These are phyloP conservation scores for Komagataella pastoris DNA, from an alignment of 805 yeast genomes.

Conservation along the genomic window DNA sequence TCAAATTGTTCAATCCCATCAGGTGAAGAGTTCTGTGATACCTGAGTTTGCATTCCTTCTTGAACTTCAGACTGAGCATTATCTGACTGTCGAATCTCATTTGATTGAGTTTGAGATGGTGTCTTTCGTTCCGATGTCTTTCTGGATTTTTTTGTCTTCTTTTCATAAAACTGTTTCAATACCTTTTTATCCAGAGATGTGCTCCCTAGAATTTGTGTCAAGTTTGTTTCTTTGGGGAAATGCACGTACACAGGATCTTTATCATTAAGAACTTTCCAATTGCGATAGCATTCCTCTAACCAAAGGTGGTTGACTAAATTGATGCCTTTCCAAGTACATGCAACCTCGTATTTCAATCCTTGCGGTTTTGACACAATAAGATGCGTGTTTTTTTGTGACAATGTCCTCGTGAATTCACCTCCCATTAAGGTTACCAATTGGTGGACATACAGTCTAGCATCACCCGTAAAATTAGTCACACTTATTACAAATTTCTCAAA, in stretches of 20 bases:
- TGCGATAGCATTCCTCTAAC: slow-evolving; percentile 69
- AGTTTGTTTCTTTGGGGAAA: slow-evolving; percentile 26
- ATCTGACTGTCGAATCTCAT: background rate
- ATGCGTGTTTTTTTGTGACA: slow-evolving; percentile 56
- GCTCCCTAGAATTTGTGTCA: slow-evolving; percentile 38
- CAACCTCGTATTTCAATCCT: slow-evolving; percentile 72
- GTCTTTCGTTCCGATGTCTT: background rate
- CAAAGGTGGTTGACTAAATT: slow-evolving; percentile 68
- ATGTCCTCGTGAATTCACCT: slow-evolving; percentile 57
- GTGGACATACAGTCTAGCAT: slow-evolving; percentile 62
- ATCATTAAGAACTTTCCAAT: slow-evolving; percentile 42
- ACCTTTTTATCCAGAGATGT: slow-evolving; percentile 29
- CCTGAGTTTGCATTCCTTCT: background rate
- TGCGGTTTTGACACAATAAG: slow-evolving; percentile 50
- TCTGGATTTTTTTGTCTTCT: slow-evolving; percentile 5
- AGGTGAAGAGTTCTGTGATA: background rate
- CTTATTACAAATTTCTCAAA: slow-evolving; percentile 45
- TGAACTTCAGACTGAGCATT: background rate
- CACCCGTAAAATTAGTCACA: slow-evolving; percentile 77
- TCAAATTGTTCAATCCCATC: background rate
- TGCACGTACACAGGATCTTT: slow-evolving; percentile 31
- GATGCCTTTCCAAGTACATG: slow-evolving; percentile 47
- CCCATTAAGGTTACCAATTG: slow-evolving; percentile 56
- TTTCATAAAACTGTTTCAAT: slow-evolving; percentile 24
- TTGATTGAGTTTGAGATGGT: background rate